Percentiles rank a stretch among this genome's conserved stretches.
Evolutionary conservation across 768 basidiomycete species (phyloP).

Genomic region (Cyclocybe cylindracea): DNA sequence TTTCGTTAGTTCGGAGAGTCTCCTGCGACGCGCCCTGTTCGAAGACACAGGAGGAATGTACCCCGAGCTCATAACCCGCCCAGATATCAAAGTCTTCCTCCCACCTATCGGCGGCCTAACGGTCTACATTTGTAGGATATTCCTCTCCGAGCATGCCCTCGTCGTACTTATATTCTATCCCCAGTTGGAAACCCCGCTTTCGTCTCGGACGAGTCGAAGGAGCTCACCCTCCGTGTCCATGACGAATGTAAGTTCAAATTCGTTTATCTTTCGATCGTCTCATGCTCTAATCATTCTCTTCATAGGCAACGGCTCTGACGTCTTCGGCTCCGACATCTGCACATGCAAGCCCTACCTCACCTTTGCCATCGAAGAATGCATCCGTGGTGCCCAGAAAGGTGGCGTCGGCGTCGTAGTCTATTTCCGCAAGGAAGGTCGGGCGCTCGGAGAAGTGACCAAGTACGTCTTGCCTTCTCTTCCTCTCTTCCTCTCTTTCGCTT

Average conservation of each 20-base stretch:
- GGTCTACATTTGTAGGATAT: slow-evolving; percentile 80
- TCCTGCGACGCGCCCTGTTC: slow-evolving; percentile 89
- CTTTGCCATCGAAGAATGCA: slow-evolving; percentile 93
- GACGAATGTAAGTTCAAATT: slow-evolving; percentile 72
- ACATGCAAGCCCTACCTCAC: slow-evolving; percentile 92
- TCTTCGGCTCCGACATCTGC: slow-evolving; percentile 92
- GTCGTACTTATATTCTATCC: background rate
- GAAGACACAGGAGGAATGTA: slow-evolving; percentile 97
- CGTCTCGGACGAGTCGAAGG: slow-evolving; percentile 73
- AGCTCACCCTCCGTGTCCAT: slow-evolving; percentile 86
- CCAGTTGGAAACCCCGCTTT: slow-evolving; percentile 83
- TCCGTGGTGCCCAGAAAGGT: slow-evolving; percentile 66
- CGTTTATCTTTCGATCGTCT: background rate
- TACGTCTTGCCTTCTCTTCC: slow-evolving; percentile 31
- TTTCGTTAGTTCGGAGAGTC: slow-evolving; percentile 67
- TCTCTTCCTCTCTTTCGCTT: background rate
- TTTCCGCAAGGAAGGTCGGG: slow-evolving; percentile 92
- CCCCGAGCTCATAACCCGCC: slow-evolving; percentile 92
- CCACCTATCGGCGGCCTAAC: slow-evolving; percentile 93
- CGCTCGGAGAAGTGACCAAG: slow-evolving; percentile 93
- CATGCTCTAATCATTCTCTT: background rate
- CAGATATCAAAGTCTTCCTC: slow-evolving; percentile 94
- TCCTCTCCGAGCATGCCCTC: background rate
- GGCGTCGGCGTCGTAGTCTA: slow-evolving; percentile 94
- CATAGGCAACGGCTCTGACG: slow-evolving; percentile 91